A percentile compares a stretch with the other conserved stretches of the same genome.
Conservation (phyloP, 305 asterid species). For the Solanum hybrid region DNA sequence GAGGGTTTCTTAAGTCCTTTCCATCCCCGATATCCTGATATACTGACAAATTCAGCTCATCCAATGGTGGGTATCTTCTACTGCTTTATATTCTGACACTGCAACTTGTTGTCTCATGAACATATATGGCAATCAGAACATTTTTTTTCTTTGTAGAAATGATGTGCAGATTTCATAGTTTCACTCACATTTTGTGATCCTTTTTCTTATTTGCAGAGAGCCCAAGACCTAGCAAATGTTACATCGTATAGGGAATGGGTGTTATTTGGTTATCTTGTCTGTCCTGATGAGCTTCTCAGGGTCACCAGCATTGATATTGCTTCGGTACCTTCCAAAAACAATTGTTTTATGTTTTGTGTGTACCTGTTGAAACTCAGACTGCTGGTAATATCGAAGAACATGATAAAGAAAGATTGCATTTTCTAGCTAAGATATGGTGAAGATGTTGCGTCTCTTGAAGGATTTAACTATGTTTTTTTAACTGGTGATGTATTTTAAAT, state of each 20-base stretch:
- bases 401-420: neutral
- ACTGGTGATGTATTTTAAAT: neutral
- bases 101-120: neutral
- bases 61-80: constrained; percentile 61
- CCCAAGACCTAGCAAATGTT: constrained; percentile 98
- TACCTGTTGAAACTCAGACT: constrained; percentile 8
- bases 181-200: constrained; percentile 3
- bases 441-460: neutral
- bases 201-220: constrained; percentile 56
- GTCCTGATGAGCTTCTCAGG: constrained; percentile 98
- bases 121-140: neutral
- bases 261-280: constrained; percentile 90
- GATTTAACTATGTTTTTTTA: neutral
- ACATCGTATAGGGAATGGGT: constrained; percentile 97
- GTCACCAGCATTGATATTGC: constrained; percentile 98
- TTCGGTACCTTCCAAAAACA: constrained; percentile 43
- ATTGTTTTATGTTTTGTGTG: constrained; percentile 14
- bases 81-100: neutral
- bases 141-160: constrained; percentile 7
- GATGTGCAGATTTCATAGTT: constrained; percentile 11
- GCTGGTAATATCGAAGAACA: neutral
- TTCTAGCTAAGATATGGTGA: neutral
- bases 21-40: constrained; percentile 99
- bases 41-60: constrained; percentile 97
- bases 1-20: constrained; percentile 98